Evolutionary conservation across 192 early-diverging fungal genomes (phyloP).

Genomic region (Coemansia sp.): DNA sequence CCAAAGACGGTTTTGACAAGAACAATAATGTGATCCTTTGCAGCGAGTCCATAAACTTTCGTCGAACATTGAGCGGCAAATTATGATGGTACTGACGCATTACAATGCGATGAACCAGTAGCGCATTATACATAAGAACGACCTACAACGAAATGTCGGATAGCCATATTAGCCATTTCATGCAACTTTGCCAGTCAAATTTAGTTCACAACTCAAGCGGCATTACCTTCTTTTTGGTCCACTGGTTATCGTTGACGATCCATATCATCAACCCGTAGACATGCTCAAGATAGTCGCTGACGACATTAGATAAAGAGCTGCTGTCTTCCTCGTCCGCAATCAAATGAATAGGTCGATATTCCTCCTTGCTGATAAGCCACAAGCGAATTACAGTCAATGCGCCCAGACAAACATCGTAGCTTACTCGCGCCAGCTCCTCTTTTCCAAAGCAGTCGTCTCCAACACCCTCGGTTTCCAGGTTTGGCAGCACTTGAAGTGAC

Average conservation of each 20-base stretch:
- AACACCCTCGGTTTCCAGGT: not conserved
- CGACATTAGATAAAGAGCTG: not conserved
- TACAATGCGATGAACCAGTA: conserved; percentile 31
- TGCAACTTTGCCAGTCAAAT: not conserved
- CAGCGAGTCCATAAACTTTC: conserved; percentile 25
- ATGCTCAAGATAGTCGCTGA: conserved; percentile 23
- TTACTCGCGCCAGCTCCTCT: conserved; percentile 13
- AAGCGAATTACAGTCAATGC: conserved; percentile 36
- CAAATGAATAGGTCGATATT: conserved; percentile 38
- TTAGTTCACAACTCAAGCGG: not conserved
- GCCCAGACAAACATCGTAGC: conserved; percentile 32
- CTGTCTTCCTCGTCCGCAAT: not conserved
- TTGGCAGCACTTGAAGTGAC: conserved; percentile 15
- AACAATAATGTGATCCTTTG: conserved; percentile 19
- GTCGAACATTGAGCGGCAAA: conserved; percentile 5
- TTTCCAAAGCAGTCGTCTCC: conserved; percentile 8
- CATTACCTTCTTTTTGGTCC: conserved; percentile 39
- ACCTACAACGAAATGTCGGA: conserved; percentile 17
- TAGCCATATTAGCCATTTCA: too few relatives aligned
- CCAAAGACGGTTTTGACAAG: conserved; percentile 11
- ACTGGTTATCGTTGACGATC: conserved; percentile 28
- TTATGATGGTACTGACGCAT: conserved; percentile 27
- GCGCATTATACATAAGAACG: conserved; percentile 32
- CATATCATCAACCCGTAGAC: conserved; percentile 26
- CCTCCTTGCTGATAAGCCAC: conserved; percentile 41